Evolutionary conservation across 2,329 filamentous ascomycete species (phyloP), one percentile per base, ranked within the genome.

Genomic region (Fusarium pseudonygamai): DNA sequence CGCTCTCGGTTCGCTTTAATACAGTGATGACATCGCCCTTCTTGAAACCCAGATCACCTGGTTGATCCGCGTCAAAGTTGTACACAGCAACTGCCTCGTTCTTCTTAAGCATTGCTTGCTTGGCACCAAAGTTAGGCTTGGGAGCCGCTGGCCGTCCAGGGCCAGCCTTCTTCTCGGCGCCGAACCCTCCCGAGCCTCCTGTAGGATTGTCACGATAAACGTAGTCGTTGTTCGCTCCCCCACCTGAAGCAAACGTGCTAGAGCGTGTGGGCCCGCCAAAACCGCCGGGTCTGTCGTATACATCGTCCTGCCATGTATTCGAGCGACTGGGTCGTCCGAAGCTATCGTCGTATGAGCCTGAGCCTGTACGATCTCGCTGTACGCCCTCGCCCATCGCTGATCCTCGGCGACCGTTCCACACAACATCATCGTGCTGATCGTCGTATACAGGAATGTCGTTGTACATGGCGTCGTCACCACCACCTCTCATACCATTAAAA

Each of bases 21-120:
- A 99, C 95, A 2, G 95, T 98, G 74, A 99, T 98, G 64, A 98
- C 83, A 36, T 99, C 96, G 26, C 96, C 96, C 87, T 99, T 99
- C 85, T 97, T 97, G 84, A 99, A 99, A 0, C 92, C 94, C 64
- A 98, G 82, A 81, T 99, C 96, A 9, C 96, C 96, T 1, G 94
- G 91, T 82, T 98, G 95, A 78, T 97, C 96, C 1, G 95, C 92
- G 72, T 98, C 96, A 80, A 99, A 99, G 5, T 93, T 97, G 83
- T 93, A 98, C 71, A 98, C 87, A 6, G 96, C 96, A 26, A 98
- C 87, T 0, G 95, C 96, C 83, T 98, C 94, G 75, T 98, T 95
- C 75, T 89, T 87, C 80, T 87, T 89, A 67, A 91, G 79, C 68
- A 85, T 70, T 55, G 88, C 84, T 82, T 90, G 90, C 71, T 81